Evolutionary conservation across 2,329 filamentous ascomycete species (phyloP), one percentile per base, ranked within the genome.

Genomic region (Arthroderma sp.): DNA sequence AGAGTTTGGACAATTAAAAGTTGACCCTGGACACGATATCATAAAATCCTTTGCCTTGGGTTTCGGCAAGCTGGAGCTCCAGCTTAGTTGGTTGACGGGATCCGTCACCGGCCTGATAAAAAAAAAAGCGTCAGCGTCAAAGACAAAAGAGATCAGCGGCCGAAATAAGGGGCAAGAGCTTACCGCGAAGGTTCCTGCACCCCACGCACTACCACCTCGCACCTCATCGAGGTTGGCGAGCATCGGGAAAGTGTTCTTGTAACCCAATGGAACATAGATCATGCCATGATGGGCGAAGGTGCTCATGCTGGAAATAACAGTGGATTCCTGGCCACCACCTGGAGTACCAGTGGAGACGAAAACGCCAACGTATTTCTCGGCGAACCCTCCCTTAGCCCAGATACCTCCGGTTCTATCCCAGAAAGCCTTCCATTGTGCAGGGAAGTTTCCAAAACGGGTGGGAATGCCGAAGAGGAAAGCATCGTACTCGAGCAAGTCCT

Each of bases 361-460:
- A 50, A 95, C 53, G 58, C 89, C 89, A 44, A 83, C 89, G 60
- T 86, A 81, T 74, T 96, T 96, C 70, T 88, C 88, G 68, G 73
- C 78, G 73, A 75, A 88, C 54, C 72, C 78, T 51, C 89, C 89
- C 9, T 68, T 65, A 50, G 74, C 68, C 91, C 91, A 96, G 66
- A 91, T 83, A 55, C 75, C 73, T 59, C 89, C 89, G 27, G 86
- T 88, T 68, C 77, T 76, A 73, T 98, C 91, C 84, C 87, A 93
- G 63, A 71, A 71, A 44, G 64, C 67, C 74, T 91, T 95, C 84
- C 84, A 95, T 71, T 98, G 91, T 11, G 82, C 85, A 40, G 89
- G 88, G 75, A 94, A 94, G 78, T 93, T 96, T 58, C 91, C 91
- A 71, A 86, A 98, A 54, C 91, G 79, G 42, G 91, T 98, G 48